A percentile compares a stretch with the other conserved stretches of the same genome.
Evolutionary conservation across 1,284 basidiomycete species (phyloP).

Genomic region (Vanrija sp.): DNA sequence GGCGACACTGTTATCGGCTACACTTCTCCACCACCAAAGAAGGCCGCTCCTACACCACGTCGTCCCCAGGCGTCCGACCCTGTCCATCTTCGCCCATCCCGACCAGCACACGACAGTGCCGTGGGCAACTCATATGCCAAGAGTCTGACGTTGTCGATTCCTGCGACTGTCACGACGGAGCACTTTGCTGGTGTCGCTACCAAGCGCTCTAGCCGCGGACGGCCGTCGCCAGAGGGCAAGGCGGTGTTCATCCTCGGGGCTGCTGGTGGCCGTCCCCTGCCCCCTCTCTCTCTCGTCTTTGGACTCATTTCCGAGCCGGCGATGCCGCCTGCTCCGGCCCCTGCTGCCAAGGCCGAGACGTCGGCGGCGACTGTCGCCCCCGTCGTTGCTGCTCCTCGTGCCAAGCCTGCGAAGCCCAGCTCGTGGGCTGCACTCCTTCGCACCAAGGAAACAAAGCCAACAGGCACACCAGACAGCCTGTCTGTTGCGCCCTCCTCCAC

Average conservation of each 20-base stretch:
- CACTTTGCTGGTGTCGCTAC: conserved; percentile 5
- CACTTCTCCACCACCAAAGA: conserved; percentile 1
- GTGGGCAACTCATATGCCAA: conserved; percentile 20
- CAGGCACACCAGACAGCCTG: conserved; percentile 15
- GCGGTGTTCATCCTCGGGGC: conserved; percentile 19
- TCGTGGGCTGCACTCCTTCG: conserved; percentile 72
- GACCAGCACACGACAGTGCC: conserved; percentile 14
- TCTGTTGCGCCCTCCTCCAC: conserved; percentile 25
- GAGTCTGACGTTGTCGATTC: conserved; percentile 9
- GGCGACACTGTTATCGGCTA: conserved; percentile 8
- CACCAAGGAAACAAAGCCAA: conserved; percentile 8
- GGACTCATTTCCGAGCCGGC: conserved; percentile 5
- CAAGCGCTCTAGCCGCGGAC: conserved; percentile 12
- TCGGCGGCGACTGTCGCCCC: neutral
- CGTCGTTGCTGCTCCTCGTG: conserved; percentile 25
- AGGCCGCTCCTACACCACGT: neutral
- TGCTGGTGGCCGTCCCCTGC: conserved; percentile 3
- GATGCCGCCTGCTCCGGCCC: neutral
- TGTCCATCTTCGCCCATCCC: conserved; percentile 6
- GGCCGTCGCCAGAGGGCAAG: conserved; percentile 16
- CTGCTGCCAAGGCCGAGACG: neutral
- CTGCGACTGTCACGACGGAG: conserved; percentile 15
- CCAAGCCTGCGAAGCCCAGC: conserved; percentile 51
- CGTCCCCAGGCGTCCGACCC: conserved; percentile 3
- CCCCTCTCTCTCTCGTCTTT: conserved; percentile 2